Percentiles rank a stretch among this genome's conserved stretches.
Conservation (phyloP, 352 stramenopile species). For the Phytophthora cajani region DNA sequence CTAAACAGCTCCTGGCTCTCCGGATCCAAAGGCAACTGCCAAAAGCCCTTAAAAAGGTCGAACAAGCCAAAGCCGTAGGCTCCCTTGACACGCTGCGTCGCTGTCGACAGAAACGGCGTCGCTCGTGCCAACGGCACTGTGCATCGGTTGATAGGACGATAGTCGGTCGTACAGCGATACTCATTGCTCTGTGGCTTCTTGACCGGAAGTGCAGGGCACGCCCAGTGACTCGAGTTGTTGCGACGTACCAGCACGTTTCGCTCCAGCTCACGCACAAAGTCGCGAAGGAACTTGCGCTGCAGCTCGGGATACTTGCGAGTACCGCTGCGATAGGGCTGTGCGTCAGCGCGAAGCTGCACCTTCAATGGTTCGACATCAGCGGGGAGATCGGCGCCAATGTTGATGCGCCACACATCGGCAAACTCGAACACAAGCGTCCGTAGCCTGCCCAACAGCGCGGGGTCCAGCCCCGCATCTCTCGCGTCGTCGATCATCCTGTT, state of each 20-base stretch:
- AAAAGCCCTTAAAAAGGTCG: constrained; percentile 36
- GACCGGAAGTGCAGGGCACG: neutral
- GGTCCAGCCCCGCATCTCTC: neutral
- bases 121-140: constrained; percentile 9
- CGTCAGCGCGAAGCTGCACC: neutral
- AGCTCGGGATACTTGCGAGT: neutral
- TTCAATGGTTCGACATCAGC: constrained; percentile 6
- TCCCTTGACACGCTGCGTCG: constrained; percentile 2
- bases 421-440: neutral
- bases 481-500: neutral
- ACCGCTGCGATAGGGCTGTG: neutral
- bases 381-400: neutral
- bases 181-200: constrained; percentile 4
- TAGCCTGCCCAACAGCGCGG: neutral
- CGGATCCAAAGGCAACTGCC: constrained; percentile 23
- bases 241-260: neutral
- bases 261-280: neutral
- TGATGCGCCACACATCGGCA: neutral
- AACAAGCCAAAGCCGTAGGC: constrained; percentile 14
- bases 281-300: neutral
- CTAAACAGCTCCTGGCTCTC: constrained; percentile 20
- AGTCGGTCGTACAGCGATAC: neutral
- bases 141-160: neutral
- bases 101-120: constrained; percentile 10
- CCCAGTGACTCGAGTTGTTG: neutral